A percentile compares a stretch with the other conserved stretches of the same genome.
Conservation (phyloP, 148 eudicot species). For the Camellia sinensis region DNA sequence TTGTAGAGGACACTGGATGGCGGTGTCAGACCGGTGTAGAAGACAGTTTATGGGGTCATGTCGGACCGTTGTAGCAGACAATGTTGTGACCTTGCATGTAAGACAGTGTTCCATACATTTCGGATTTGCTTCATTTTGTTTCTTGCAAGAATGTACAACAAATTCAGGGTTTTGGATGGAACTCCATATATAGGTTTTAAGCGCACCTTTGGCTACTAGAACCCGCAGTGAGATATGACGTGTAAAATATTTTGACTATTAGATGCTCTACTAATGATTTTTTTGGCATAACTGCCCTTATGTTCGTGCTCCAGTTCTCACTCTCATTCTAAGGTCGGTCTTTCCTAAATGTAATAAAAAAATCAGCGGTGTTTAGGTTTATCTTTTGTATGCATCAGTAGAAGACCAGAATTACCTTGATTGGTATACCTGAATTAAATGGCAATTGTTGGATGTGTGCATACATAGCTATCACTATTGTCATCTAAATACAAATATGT, state of each 20-base stretch:
- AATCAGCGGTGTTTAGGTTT: neutral
- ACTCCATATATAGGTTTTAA: neutral
- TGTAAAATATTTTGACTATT: too few relatives aligned
- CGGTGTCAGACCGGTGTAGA: too few relatives aligned
- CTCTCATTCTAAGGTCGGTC: too few relatives aligned
- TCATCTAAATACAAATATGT: neutral
- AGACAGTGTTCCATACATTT: conserved; percentile 25
- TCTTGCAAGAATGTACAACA: neutral
- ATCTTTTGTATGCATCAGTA: too few relatives aligned
- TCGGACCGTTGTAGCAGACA: too few relatives aligned
- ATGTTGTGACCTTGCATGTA: conserved; percentile 98
- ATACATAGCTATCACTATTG: neutral
- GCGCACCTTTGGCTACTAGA: neutral
- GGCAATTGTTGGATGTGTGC: neutral
- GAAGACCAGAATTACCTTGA: too few relatives aligned
- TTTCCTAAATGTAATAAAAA: neutral
- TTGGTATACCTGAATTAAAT: too few relatives aligned
- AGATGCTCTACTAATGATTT: neutral
- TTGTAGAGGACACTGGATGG: too few relatives aligned
- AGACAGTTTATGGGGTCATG: too few relatives aligned
- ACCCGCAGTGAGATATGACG: too few relatives aligned
- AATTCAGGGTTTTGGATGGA: neutral
- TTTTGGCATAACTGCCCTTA: too few relatives aligned
- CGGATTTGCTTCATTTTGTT: neutral
- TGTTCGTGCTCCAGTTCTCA: too few relatives aligned